These are phyloP conservation scores for Aspergillus ibericus DNA, from an alignment of 2,329 filamentous ascomycete genomes.

Conservation along the genomic window DNA sequence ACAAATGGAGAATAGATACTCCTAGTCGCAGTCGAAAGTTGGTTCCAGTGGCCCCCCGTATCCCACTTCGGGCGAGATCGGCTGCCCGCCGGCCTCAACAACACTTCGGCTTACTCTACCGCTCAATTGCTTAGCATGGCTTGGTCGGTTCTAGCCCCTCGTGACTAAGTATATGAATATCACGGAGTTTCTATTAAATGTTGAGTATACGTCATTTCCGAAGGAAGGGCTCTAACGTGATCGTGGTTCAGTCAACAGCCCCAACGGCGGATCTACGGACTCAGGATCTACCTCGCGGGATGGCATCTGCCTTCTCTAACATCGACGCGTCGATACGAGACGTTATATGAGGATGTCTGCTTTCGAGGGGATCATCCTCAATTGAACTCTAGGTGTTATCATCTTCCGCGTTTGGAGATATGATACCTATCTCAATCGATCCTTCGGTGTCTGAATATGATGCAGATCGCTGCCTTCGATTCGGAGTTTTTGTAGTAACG, in stretches of 20 bases:
- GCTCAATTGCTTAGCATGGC: background rate
- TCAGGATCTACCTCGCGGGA: background rate
- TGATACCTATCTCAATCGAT: background rate
- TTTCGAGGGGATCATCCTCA: too few relatives aligned
- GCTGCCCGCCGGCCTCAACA: constrained; percentile 3
- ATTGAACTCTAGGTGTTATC: background rate
- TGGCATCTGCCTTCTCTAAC: background rate
- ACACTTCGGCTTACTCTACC: background rate
- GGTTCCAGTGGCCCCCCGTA: constrained; percentile 5
- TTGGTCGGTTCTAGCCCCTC: background rate
- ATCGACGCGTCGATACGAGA: background rate
- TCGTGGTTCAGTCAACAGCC: background rate
- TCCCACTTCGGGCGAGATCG: background rate
- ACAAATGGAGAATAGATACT: background rate
- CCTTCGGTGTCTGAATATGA: background rate
- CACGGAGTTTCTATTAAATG: background rate
- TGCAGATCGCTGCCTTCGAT: background rate
- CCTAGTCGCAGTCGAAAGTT: background rate
- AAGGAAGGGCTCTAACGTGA: too few relatives aligned
- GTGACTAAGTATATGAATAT: background rate
- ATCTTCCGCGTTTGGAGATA: background rate
- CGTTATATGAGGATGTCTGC: background rate
- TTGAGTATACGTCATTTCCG: background rate
- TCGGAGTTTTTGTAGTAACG: background rate
- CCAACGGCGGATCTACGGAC: background rate